Evolutionary conservation across 345 rosid species (phyloP).

Genomic region (Conringia planisiliqua): DNA sequence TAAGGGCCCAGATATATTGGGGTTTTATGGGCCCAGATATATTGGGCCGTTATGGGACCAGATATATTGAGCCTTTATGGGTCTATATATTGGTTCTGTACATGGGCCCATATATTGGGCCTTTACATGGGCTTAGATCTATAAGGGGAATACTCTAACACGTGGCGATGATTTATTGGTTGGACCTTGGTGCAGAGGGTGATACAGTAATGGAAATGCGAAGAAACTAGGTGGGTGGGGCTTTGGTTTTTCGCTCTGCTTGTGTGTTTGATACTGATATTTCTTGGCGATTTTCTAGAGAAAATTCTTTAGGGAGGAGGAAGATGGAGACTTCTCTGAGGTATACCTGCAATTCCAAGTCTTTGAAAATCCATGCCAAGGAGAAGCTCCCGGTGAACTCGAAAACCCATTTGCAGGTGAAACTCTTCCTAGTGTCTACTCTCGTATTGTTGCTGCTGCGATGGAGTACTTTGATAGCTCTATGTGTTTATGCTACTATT

Average conservation of each 20-base stretch:
- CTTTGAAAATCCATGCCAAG: constrained; percentile 81
- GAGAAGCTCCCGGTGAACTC: constrained; percentile 64
- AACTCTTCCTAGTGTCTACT: not conserved
- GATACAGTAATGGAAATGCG: not conserved
- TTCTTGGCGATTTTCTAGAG: constrained; percentile 24
- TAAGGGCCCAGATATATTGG: not conserved
- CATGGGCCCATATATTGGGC: constrained; percentile 11
- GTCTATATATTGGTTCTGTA: not conserved
- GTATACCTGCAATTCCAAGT: constrained; percentile 53
- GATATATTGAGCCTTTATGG: not conserved
- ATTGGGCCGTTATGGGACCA: too few relatives aligned
- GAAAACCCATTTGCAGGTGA: constrained; percentile 72
- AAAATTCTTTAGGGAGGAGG: not conserved
- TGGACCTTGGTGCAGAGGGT: constrained; percentile 18
- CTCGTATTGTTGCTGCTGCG: not conserved
- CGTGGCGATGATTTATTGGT: constrained; percentile 13
- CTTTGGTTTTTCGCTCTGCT: constrained; percentile 23
- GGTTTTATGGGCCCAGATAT: not conserved
- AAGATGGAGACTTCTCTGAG: constrained; percentile 87
- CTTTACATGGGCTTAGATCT: not conserved
- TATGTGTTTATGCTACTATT: not conserved
- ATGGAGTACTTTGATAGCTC: not conserved
- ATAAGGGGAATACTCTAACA: not conserved
- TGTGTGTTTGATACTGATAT: not conserved
- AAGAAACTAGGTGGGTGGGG: constrained; percentile 31